Evolutionary conservation across 768 basidiomycete species (phyloP).

Genomic region (Boletales sp.): DNA sequence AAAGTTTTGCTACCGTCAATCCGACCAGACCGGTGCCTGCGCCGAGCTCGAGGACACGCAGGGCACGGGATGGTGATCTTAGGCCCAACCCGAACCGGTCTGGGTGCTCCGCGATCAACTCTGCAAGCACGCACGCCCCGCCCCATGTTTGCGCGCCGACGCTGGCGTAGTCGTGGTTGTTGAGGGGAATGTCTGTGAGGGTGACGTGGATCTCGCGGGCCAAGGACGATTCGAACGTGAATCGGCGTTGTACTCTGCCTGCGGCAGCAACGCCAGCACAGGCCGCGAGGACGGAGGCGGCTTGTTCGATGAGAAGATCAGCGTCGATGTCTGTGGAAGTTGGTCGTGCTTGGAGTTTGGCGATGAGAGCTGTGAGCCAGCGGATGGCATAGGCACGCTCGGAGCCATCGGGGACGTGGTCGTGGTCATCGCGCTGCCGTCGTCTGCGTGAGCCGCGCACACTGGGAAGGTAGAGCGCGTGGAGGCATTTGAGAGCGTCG

Average conservation of each 20-base stretch:
- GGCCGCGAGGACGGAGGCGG: constrained; percentile 59
- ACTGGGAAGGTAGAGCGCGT: constrained; percentile 54
- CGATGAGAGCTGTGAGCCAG: constrained; percentile 71
- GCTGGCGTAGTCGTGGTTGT: constrained; percentile 64
- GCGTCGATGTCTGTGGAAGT: neutral
- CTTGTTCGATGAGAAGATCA: constrained; percentile 46
- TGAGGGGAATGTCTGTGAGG: constrained; percentile 66
- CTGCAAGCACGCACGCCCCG: constrained; percentile 74
- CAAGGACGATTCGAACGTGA: constrained; percentile 38
- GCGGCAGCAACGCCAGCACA: constrained; percentile 64
- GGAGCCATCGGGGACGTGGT: constrained; percentile 53
- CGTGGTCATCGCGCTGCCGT: neutral
- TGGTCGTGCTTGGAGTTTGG: constrained; percentile 27
- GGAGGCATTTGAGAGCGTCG: constrained; percentile 49
- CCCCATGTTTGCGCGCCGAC: constrained; percentile 92
- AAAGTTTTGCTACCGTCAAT: constrained; percentile 36
- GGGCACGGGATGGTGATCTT: neutral
- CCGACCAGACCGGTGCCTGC: constrained; percentile 57
- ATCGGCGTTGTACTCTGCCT: constrained; percentile 51
- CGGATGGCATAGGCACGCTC: constrained; percentile 66
- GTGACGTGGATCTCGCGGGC: constrained; percentile 33
- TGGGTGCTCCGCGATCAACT: constrained; percentile 63
- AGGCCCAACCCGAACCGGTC: constrained; percentile 41
- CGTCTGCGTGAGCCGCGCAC: constrained; percentile 57
- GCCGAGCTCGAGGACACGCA: constrained; percentile 52